Evolutionary conservation across 345 rosid species (phyloP), one percentile per base, ranked within the genome.

Genomic region (Eutrema yunnanense): DNA sequence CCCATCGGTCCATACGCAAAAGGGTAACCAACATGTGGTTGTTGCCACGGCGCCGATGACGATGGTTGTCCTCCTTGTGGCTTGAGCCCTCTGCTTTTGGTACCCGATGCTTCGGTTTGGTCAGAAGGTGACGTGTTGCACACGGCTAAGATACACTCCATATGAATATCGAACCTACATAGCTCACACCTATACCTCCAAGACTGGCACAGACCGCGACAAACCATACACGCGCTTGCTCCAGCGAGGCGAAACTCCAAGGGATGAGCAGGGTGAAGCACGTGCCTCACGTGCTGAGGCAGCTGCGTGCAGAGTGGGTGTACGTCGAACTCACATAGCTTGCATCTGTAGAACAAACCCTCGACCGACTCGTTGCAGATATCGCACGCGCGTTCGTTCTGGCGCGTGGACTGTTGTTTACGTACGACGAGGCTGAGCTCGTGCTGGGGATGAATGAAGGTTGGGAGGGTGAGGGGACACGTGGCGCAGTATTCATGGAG

Each of bases 401-500:
- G 64, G 36, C 72, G 71, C 8, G 78, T 43, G 47, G 67, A 62
- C 48, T 66, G 74, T 47, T 76, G 68, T 29, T 37, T 41, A 11
- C 78, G 69, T 19, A 49, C 26, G 4, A 62, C 79, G 6, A 84
- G 84, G 56, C 2, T 38, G 50, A 80, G 80, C 5, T 14, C 49
- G 29, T 82, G 85, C 3, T 52, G 32, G 0, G 83, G 74, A 69
- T 83, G 89, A 32, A 74, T 49, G 76, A 49, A 75, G 47, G 76
- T 62, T 49, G 80, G 59, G 71, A 82, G 65, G 12, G 72, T 52
- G 5, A 2, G 12, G 12, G 83, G 84, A 57, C 76, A 77, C 8
- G 71, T 74, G 64, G 79, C 76, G 36, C 86, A 86, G 48, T 65
- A 72, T 49, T 78, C 78, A 65, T 82, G 87, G 62, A 83, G 83